Conservation (phyloP, 2,329 filamentous ascomycete species). For the Ophioceras dolichostomum region DNA sequence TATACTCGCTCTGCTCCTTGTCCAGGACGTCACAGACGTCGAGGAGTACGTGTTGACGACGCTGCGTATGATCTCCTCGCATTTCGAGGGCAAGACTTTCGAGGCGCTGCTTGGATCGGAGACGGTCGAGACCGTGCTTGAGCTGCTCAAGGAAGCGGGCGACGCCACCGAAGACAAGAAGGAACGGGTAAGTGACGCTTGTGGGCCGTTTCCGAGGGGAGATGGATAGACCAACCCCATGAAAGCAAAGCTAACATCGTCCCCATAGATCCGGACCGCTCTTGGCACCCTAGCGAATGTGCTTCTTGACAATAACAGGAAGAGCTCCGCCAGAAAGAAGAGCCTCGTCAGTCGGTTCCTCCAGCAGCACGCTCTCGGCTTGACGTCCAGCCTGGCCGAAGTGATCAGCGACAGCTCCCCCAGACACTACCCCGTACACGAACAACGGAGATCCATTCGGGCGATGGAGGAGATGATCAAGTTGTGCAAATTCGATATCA, state of each 20-base stretch:
- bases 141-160: conserved; percentile 69
- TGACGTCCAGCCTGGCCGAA: conserved; percentile 74
- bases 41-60: conserved; percentile 58
- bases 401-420: conserved; percentile 56
- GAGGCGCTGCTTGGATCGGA: conserved; percentile 61
- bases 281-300: conserved; percentile 30
- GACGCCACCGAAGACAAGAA: conserved; percentile 50
- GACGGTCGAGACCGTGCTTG: conserved; percentile 62
- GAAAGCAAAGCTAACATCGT: too few relatives aligned
- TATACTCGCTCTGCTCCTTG: conserved; percentile 46
- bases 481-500: conserved; percentile 60
- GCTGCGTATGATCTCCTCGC: conserved; percentile 54
- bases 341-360: conserved; percentile 64
- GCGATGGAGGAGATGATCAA: conserved; percentile 83
- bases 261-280: conserved; percentile 31
- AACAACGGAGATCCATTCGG: conserved; percentile 66
- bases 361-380: conserved; percentile 70
- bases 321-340: conserved; percentile 25
- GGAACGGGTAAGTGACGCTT: conserved; percentile 40
- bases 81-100: conserved; percentile 56
- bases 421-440: conserved; percentile 41
- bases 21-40: conserved; percentile 41
- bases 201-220: too few relatives aligned
- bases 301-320: conserved; percentile 6
- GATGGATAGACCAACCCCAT: too few relatives aligned